These are phyloP conservation scores for Chytridiales sp. DNA, from an alignment of 371 early-diverging fungal genomes.

Conservation along the genomic window DNA sequence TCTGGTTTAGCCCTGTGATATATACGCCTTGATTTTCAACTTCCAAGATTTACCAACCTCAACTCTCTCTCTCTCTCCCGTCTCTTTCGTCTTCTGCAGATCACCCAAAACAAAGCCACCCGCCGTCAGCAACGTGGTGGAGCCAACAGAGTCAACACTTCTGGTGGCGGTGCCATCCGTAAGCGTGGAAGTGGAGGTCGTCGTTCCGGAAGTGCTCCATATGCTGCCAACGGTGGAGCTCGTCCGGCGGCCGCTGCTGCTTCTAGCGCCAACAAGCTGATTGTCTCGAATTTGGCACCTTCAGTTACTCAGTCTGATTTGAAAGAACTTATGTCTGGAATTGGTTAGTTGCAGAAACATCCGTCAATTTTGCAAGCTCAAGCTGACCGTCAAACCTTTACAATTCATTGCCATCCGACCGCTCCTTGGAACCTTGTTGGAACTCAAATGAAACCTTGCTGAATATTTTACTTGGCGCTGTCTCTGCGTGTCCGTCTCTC, in stretches of 20 bases:
- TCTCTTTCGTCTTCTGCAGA: slow-evolving; percentile 6
- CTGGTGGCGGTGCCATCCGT: slow-evolving; percentile 40
- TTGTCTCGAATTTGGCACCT: slow-evolving; percentile 71
- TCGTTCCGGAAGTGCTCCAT: slow-evolving; percentile 31
- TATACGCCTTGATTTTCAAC: background rate
- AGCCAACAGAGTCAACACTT: slow-evolving; percentile 12
- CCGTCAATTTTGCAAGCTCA: background rate
- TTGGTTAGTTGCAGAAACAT: slow-evolving; percentile 36
- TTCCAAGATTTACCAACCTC: background rate
- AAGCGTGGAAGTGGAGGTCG: slow-evolving; percentile 48
- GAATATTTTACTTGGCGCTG: no score
- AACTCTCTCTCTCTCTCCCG: background rate
- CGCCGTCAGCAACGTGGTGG: no score
- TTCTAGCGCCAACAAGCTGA: slow-evolving; percentile 55
- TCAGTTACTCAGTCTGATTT: slow-evolving; percentile 68
- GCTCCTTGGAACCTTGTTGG: no score
- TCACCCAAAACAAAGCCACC: slow-evolving; percentile 15
- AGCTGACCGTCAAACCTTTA: no score
- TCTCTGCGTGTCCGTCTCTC: no score
- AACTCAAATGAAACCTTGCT: no score
- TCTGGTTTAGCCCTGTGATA: background rate
- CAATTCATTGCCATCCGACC: no score
- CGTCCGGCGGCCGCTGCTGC: slow-evolving; percentile 30
- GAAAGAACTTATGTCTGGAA: slow-evolving; percentile 36
- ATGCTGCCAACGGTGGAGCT: slow-evolving; percentile 34